Base-by-base conservation (phyloP, 176 grass and related monocot genomes). In the Thinopyrum elongatum region DNA sequence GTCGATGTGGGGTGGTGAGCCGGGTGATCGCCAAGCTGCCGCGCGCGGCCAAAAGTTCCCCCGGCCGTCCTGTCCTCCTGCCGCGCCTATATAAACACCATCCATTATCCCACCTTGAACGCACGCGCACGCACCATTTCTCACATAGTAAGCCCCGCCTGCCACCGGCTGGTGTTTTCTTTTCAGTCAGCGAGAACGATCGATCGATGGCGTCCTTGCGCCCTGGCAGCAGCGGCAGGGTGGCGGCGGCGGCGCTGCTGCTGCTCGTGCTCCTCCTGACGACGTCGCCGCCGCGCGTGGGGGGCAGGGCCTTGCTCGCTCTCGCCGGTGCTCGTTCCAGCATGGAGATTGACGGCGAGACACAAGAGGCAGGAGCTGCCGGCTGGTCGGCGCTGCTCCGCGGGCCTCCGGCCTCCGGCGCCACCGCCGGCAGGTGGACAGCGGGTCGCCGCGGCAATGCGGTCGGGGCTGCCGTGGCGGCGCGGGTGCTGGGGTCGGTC, bases 401-500 rank as follows among this genome's bases (percentile, higher is more conserved):
- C 2, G 78, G 49, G 46, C 71, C 44, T 26, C 51, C 78, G 51
- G 22, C 25, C 3, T 14, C 1, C 4, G 23, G 22, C 10, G 6
- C 16, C 49, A 36, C 42, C 29, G n/a, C 22, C n/a, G 29, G 55
- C 82, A 33, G 38, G 49, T 85, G 19, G 31, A 15, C 61, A 1
- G 44, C 70, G 3, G 70, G 39, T 25, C 22, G 22, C 25, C 12
- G 42, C 39, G 51, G 42, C 86, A 93, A 80, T 86, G 21, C 77
- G 17, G 16, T 53, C 49, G 58, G n/a, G n/a, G 21, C 57, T 25
- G 74, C 70, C 9, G 64, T 46, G 42, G 16, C 68, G 33, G 77
- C 74, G 63, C 82, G 93, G 82, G 70, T 86, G 34, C 1, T 94
- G 84, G 96, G 86, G 8, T 98, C 96, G 4, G 93, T 98, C 5